Percentiles rank a stretch among this genome's conserved stretches.
Conservation (phyloP, 2,329 filamentous ascomycete genomes). For the Pseudogymnoascus pannorum region DNA sequence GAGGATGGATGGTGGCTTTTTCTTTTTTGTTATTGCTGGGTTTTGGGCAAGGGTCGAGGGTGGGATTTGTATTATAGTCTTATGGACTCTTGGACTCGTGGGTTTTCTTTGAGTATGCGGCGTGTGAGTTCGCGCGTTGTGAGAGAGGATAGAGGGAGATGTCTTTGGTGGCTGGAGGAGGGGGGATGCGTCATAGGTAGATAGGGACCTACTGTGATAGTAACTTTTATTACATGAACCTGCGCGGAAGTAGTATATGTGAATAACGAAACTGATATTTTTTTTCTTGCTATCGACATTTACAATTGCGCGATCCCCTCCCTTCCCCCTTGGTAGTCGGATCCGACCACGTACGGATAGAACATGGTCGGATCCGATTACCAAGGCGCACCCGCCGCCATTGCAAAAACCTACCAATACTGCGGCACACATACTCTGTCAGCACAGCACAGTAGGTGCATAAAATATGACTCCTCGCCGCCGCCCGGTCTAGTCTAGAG, state of each 20-base stretch:
- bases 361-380: no score
- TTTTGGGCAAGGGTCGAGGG: not conserved
- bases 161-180: not conserved
- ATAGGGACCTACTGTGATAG: not conserved
- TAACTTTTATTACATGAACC: not conserved
- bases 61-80: not conserved
- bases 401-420: no score
- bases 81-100: no score
- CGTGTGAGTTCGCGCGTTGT: not conserved
- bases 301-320: no score
- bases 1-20: slow-evolving; percentile 1
- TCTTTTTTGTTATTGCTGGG: not conserved
- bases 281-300: no score
- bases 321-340: not conserved
- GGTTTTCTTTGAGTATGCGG: not conserved
- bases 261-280: no score
- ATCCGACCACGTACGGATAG: not conserved
- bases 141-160: not conserved
- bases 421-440: no score
- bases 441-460: no score
- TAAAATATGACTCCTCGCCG: no score
- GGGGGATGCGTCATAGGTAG: not conserved
- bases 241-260: not conserved
- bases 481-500: no score
- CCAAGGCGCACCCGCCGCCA: no score